Conservation (phyloP, 169 alveolate genomes). For the Ichthyophthirius multifiliis region DNA sequence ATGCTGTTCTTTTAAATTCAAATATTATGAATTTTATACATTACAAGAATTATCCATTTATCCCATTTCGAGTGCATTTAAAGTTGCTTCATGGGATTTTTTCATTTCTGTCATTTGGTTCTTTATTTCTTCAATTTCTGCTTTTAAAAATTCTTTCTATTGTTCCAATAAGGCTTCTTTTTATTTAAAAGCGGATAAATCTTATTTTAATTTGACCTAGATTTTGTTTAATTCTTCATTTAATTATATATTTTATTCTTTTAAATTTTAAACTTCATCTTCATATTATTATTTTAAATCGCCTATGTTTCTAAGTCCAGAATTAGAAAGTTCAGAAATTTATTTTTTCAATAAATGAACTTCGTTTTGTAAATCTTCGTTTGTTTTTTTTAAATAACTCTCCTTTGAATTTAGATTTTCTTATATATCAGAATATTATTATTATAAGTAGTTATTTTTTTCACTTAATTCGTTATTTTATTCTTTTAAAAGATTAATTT, state of each 20-base stretch:
- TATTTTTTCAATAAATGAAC: too few species aligned
- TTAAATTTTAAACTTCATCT: too few species aligned
- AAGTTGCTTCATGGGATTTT: constrained; percentile 26
- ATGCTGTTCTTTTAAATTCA: constrained; percentile 48
- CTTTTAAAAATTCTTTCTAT: constrained; percentile 52
- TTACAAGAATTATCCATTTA: constrained; percentile 31
- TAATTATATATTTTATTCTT: too few species aligned
- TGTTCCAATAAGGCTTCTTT: constrained; percentile 63
- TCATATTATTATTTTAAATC: too few species aligned
- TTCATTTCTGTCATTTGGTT: constrained; percentile 31
- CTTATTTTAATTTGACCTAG: too few species aligned
- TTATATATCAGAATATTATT: too few species aligned
- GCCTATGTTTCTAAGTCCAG: too few species aligned
- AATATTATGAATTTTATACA: constrained; percentile 35
- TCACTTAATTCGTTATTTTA: constrained; percentile 11
- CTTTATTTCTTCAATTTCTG: constrained; percentile 51
- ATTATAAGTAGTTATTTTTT: constrained; percentile 21
- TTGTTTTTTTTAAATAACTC: constrained; percentile 29
- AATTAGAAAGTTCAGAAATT: too few species aligned
- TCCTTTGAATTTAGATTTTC: neutral
- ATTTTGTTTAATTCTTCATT: too few species aligned
- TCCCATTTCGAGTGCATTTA: constrained; percentile 19
- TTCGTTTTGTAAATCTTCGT: too few species aligned
- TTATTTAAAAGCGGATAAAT: too few species aligned
- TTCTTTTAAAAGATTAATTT: constrained; percentile 40